Evolutionary conservation across 768 basidiomycete genomes (phyloP).

Genomic region (Guyanaporus albipodus): DNA sequence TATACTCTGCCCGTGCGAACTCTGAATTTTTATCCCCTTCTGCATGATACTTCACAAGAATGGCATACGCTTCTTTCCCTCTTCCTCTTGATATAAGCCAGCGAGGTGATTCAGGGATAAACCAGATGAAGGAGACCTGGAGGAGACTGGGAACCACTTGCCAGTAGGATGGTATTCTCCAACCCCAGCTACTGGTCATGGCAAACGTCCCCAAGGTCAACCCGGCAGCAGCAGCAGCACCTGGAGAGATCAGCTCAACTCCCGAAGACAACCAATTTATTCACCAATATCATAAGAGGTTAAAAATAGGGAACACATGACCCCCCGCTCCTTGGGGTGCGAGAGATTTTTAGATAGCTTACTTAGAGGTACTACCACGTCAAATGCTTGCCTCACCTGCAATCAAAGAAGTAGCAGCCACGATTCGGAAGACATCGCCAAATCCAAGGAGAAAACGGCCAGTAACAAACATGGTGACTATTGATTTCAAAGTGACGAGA

Average conservation of each 20-base stretch:
- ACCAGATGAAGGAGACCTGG: constrained; percentile 52
- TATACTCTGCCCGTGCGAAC: constrained; percentile 55
- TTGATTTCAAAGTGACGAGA: no score
- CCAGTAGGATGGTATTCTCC: constrained; percentile 58
- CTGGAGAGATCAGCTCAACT: neutral
- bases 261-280: no score
- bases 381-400: no score
- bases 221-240: constrained; percentile 39
- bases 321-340: constrained; percentile 14
- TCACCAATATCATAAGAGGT: constrained; percentile 5
- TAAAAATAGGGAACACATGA: constrained; percentile 10
- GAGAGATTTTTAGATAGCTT: constrained; percentile 9
- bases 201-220: constrained; percentile 59
- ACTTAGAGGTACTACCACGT: neutral
- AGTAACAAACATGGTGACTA: neutral
- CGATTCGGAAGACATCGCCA: neutral
- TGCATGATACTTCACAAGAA: constrained; percentile 55
- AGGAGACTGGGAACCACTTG: constrained; percentile 53
- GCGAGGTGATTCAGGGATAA: constrained; percentile 62
- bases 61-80: constrained; percentile 41
- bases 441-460: neutral
- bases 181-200: constrained; percentile 56
- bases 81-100: constrained; percentile 60
- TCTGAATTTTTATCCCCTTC: constrained; percentile 50
- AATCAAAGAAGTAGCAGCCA: no score